These are phyloP conservation scores for Wallacemonas sp. DNA, from an alignment of 208 protist genomes.

Conservation along the genomic window DNA sequence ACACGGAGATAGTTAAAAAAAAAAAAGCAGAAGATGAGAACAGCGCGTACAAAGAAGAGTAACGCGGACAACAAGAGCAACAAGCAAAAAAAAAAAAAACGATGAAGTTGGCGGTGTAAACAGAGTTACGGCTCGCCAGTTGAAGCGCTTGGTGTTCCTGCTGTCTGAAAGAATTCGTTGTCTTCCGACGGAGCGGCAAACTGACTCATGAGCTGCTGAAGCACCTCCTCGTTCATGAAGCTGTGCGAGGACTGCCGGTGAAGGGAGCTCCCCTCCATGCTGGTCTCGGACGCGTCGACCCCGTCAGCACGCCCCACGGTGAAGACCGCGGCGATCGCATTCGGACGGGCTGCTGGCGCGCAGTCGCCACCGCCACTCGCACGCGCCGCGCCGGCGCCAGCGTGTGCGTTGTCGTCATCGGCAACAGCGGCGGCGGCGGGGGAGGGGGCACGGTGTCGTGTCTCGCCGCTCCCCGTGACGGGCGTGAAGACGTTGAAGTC, in stretches of 20 bases:
- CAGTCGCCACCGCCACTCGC: neutral
- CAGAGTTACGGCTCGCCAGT: neutral
- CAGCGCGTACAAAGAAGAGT: neutral
- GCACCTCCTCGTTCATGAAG: conserved; percentile 12
- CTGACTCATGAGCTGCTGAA: conserved; percentile 17
- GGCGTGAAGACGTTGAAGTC: conserved; percentile 17
- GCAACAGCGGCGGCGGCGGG: too few relatives aligned
- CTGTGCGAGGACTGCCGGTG: neutral
- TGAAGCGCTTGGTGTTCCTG: neutral
- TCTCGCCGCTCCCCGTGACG: neutral
- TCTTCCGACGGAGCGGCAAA: neutral
- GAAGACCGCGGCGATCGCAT: neutral
- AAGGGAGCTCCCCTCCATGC: neutral
- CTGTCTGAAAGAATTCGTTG: neutral
- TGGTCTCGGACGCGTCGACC: neutral
- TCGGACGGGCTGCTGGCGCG: neutral
- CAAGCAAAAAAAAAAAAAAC: conserved; percentile 20
- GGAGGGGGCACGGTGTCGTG: too few relatives aligned
- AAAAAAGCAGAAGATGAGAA: conserved; percentile 1
- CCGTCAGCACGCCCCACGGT: neutral
- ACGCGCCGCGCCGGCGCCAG: neutral
- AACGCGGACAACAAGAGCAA: conserved; percentile 4
- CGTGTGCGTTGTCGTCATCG: neutral
- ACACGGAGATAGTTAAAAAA: too few relatives aligned
- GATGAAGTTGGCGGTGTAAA: too few relatives aligned